phyloP scores from a whole-genome alignment of 805 yeast genomes.

The Candida dendrica region DNA sequence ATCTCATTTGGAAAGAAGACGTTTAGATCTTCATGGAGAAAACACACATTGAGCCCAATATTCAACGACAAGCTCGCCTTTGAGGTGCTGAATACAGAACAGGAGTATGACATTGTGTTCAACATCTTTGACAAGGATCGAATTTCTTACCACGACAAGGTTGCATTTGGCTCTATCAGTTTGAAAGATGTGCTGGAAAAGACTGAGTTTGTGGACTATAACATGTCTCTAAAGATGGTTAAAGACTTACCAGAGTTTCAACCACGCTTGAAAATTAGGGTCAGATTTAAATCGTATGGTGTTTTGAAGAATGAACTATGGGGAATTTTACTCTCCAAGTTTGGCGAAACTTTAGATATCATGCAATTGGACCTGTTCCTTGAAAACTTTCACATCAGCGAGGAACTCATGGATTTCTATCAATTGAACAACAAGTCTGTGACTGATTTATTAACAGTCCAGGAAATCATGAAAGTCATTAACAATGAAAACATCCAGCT shows the following conservation, averaged over 20 bases:
- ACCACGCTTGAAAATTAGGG: constrained; percentile 53
- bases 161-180: constrained; percentile 59
- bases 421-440: constrained; percentile 9
- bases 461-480: constrained; percentile 48
- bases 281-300: constrained; percentile 61
- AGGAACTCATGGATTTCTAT: constrained; percentile 15
- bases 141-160: constrained; percentile 75
- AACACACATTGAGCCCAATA: constrained; percentile 76
- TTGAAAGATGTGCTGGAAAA: constrained; percentile 36
- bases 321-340: constrained; percentile 52
- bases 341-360: constrained; percentile 34
- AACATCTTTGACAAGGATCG: constrained; percentile 79
- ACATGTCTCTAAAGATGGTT: constrained; percentile 29
- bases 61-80: constrained; percentile 77
- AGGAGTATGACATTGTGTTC: constrained; percentile 57
- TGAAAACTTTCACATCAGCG: constrained; percentile 26
- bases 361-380: constrained; percentile 60
- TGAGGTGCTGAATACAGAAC: constrained; percentile 62
- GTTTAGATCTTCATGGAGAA: constrained; percentile 75
- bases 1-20: constrained; percentile 85
- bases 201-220: constrained; percentile 19
- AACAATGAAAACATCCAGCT: constrained; percentile 23
- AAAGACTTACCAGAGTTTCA: constrained; percentile 21
- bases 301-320: constrained; percentile 63
- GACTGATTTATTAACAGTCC: constrained; percentile 40